Evolutionary conservation across 140 eudicot species (phyloP).

Genomic region (Erigeron philadelphicus): DNA sequence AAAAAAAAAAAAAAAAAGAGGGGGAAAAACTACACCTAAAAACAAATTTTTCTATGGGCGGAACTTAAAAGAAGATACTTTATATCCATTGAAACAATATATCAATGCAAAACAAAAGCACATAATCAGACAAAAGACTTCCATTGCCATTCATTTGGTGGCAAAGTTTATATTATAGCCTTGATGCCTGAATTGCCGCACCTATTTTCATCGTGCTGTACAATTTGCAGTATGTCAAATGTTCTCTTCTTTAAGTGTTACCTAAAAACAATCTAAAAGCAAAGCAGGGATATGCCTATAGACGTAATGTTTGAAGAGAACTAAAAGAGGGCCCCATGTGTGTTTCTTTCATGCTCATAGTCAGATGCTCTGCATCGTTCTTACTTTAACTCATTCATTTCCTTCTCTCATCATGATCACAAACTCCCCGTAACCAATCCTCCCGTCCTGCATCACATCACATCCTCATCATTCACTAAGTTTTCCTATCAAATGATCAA

Average conservation of each 20-base stretch:
- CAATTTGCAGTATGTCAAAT: constrained; percentile 29
- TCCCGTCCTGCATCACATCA: constrained; percentile 71
- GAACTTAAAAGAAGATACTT: too few relatives aligned
- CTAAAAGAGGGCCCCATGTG: constrained; percentile 48
- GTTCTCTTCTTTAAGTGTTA: background rate
- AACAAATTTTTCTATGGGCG: too few relatives aligned
- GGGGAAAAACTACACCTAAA: too few relatives aligned
- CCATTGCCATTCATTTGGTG: too few relatives aligned
- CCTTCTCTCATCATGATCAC: constrained; percentile 98
- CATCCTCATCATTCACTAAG: background rate
- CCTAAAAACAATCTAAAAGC: background rate
- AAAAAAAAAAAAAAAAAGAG: too few relatives aligned
- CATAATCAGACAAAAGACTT: too few relatives aligned
- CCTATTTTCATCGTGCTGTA: constrained; percentile 38
- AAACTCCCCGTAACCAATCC: constrained; percentile 86
- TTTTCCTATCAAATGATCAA: background rate
- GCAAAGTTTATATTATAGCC: too few relatives aligned
- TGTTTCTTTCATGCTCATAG: constrained; percentile 86
- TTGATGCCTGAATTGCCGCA: too few relatives aligned
- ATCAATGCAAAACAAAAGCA: too few relatives aligned
- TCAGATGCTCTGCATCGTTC: constrained; percentile 96
- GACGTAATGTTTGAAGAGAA: constrained; percentile 21
- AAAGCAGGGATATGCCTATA: constrained; percentile 14
- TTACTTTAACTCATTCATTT: constrained; percentile 74
- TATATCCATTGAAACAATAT: too few relatives aligned